Base-by-base conservation (phyloP, 768 basidiomycete genomes). In the Phylloporus arenicola region DNA sequence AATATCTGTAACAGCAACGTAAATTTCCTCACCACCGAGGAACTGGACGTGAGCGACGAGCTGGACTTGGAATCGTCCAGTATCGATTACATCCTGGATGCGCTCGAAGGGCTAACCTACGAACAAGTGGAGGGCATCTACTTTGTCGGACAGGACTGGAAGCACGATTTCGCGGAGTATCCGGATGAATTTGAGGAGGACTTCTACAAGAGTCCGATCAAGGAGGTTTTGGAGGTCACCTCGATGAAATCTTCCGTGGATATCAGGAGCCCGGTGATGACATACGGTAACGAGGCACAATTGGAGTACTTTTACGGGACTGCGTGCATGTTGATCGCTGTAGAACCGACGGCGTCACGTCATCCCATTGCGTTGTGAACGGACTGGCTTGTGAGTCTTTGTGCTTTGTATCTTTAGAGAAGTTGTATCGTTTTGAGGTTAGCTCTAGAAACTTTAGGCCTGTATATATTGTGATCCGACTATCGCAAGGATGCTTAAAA, bases 291-390 rank as follows among this genome's bases (percentile, higher is more conserved):
- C n/a, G 7, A 55, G 24, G 25, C 43, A 2, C 24, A 45, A 6
- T 11, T 55, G 45, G 35, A 16, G 0, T 56, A 11, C 39, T 56
- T 55, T 45, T 56, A 59, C 14, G 57, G 54, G 22, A 49, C 46
- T 22, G 57, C 52, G 4, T 59, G 51, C 45, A 52, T 59, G 51
- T 34, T 59, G 41, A 31, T 56, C 13, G 31, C 43, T 6, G 35
- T 56, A 14, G 51, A 34, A 43, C 40, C 51, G 0, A 49, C 47
- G 0, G 51, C 37, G 11, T 41, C 48, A 0, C 54, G 57, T n/a
- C 20, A 24, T 0, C 2, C 22, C 11, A 3, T 46, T 40, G 31
- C 6, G 17, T 16, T 41, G 22, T 41, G 13, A 41, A 10, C 3
- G 17, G 29, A 29, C 29, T 35, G 25, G 7, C 25, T 25, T n/a